Base-by-base conservation (phyloP, 345 rosid species). In the Syzygium aqueum region DNA sequence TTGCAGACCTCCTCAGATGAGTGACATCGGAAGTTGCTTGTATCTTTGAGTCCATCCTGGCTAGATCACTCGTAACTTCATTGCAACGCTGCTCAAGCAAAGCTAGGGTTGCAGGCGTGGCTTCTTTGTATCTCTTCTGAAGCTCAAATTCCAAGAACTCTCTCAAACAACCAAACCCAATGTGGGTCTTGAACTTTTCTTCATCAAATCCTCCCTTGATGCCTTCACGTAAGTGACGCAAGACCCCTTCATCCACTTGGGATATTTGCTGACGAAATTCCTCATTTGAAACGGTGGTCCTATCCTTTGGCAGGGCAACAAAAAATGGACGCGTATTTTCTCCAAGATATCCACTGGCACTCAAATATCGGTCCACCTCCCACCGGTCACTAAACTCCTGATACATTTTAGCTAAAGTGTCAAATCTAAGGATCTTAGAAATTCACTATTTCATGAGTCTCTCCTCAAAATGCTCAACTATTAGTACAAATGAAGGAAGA, bases 321-420 rank as follows among this genome's bases (percentile, higher is more conserved):
- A 93, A 97, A 88, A 91, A 96, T 40, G 99, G 98, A 23, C 92
- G 93, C n/a, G 93, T 95, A 65, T 92, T 96, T 89, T 97, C 98
- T 84, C 98, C 98, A 77, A 97, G 98, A 91, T 97, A 97, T 85
- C 99, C 99, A 90, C 98, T 94, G 54, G 99, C 96, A 91, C 97
- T 95, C 86, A 97, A 89, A 88, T 96, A 97, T 7, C 99, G 93
- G 87, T 97, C 99, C 84, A 95, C 99, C 89, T 97, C 99, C 95
- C 94, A 91, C 21, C 98, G 92, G 83, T 95, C 98, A 73, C 88
- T 88, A 85, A 97, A 97, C 87, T 97, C 99, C 98, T 97, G 91
- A 87, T 90, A 33, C 51, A 63, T 40, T 89, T 84, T 80, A 88
- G 22, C 59, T 52, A 84, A 53, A 51, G 51, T 27, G 43, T 53